Base-by-base conservation (phyloP, 495 filamentous ascomycete species). In the Neurospora tetraspora region DNA sequence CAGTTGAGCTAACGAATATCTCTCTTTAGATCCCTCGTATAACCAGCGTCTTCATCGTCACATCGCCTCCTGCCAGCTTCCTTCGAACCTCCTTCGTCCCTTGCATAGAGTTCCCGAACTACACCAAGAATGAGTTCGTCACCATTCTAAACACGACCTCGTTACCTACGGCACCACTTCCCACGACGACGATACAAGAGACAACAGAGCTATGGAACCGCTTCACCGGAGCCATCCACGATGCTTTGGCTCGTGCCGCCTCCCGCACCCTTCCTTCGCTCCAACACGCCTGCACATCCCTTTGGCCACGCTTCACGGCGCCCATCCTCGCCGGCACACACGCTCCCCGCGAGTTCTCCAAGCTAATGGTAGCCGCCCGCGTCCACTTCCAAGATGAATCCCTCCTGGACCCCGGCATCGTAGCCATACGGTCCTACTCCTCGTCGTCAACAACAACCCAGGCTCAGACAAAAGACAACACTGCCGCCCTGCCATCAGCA, bases 51-150 rank as follows among this genome's bases (percentile, higher is more conserved):
- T 89, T 97, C 72, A 89, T 97, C 72, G 85, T 94, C 43, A 93
- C 90, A 40, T 86, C 88, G 39, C 91, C 94, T 5, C 87, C 88
- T 1, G 88, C 93, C 3, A 85, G 88, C 69, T 87, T 91, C 76
- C 88, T 98, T 40, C 91, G 91, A 75, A 86, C 86, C 42, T 83
- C 91, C 5, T 91, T 91, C 38, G 83, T 91, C 36, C 91, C 95
- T 5, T 89, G 97, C 81, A 84, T 98, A 71, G 89, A 90, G 78
- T 98, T 98, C 80, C 88, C 94, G 0, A 84, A 91, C 10, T 99
- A 99, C 81, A 92, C 89, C 18, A 93, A 94, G 77, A 77, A 89
- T 47, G 91, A 98, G 77, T 88, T 91, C 65, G 86, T 96, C 65
- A 76, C 86, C 36, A 94, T 99, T 71, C 85, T 97, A 43, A 87